Evolutionary conservation across 352 stramenopile species (phyloP), one percentile per base, ranked within the genome.

Genomic region (Pythium myriotylum): DNA sequence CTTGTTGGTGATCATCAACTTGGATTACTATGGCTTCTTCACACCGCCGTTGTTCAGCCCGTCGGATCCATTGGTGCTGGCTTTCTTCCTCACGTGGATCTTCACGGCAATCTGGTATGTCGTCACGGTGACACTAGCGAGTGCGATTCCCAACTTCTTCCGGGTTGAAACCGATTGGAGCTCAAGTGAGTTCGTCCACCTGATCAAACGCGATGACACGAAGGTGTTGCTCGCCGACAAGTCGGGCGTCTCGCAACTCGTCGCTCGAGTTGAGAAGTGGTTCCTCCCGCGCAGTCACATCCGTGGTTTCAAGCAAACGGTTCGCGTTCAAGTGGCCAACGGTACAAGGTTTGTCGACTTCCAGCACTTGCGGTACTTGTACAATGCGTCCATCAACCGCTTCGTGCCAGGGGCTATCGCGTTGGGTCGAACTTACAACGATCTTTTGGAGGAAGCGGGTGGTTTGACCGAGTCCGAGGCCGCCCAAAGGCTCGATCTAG

Each of bases 141-240:
- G 73, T 4, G 56, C 79, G 33, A 53, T 91, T 5, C 39, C 74
- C 64, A 88, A 91, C 64, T 91, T 85, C 49, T 91, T 89, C 63
- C 73, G 79, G 17, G 66, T 76, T 10, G 71, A 66, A 5, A 47
- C 72, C 8, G 41, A 32, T 5, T 51, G 89, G 41, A 70, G 75
- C 39, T 65, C 58, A 1, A 86, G 76, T 58, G 62, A 79, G 50
- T 79, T 67, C 56, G 79, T 89, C 22, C 67, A 73, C 53, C 79
- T 91, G 58, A 77, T 75, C 68, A 89, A 91, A 52, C 68, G 69
- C 1, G 78, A 88, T 51, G 57, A 66, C 54, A 84, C 69, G 7
- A 70, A 88, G 51, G 73, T 86, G 12, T 72, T 90, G 53, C 75
- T 90, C 2, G 66, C 67, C 3, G 81, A 88, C 43, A 76, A 71